Evolutionary conservation across 768 basidiomycete genomes (phyloP).

Genomic region (Hydnum rufescens): DNA sequence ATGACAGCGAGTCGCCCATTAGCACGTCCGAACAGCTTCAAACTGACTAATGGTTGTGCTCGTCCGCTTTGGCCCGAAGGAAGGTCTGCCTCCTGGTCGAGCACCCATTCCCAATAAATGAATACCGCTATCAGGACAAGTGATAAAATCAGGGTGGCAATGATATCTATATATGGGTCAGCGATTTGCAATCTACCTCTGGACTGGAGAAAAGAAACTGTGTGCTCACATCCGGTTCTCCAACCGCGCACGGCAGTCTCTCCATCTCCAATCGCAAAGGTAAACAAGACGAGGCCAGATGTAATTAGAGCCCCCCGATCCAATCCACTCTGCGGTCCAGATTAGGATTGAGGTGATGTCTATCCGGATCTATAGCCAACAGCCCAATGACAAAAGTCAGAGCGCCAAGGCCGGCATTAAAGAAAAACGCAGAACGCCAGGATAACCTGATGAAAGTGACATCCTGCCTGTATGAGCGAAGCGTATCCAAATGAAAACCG

Average conservation of each 20-base stretch:
- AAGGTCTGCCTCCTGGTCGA: not conserved
- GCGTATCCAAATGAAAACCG: not conserved
- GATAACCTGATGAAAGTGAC: slow-evolving; percentile 17
- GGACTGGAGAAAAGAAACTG: slow-evolving; percentile 5
- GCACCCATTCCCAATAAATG: slow-evolving; percentile 30
- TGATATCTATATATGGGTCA: slow-evolving; percentile 36
- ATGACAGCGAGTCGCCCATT: slow-evolving; percentile 41
- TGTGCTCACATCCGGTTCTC: slow-evolving; percentile 36
- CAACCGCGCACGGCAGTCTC: slow-evolving; percentile 38
- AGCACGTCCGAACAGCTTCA: slow-evolving; percentile 42
- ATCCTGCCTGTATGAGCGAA: no score
- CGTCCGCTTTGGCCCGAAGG: no score
- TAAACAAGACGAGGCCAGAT: slow-evolving; percentile 42
- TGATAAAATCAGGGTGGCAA: slow-evolving; percentile 43
- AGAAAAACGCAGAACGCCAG: slow-evolving; percentile 46
- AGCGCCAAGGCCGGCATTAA: slow-evolving; percentile 16
- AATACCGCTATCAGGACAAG: slow-evolving; percentile 36
- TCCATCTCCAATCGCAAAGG: slow-evolving; percentile 55
- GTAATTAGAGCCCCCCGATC: slow-evolving; percentile 55
- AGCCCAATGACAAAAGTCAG: slow-evolving; percentile 22
- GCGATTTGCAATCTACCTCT: slow-evolving; percentile 3
- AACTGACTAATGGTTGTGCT: slow-evolving; percentile 49
- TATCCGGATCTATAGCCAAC: slow-evolving; percentile 43
- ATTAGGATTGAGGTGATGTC: slow-evolving; percentile 11
- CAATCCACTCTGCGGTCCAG: slow-evolving; percentile 40